phyloP scores from a whole-genome alignment of 352 stramenopile species.

The Elongisporangium undulatum region DNA sequence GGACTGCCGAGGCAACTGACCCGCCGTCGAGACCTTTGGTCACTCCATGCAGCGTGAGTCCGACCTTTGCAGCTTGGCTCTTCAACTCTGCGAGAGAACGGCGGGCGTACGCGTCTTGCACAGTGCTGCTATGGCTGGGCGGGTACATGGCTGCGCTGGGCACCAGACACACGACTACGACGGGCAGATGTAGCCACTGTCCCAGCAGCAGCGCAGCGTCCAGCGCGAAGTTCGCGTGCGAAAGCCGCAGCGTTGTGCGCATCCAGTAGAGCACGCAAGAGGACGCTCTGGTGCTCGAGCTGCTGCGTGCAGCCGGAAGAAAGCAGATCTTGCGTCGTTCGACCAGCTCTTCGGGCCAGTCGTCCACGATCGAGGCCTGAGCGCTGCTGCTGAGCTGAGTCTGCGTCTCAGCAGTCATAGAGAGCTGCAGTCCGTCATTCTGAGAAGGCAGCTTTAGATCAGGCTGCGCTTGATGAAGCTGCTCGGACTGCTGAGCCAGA shows the following conservation, averaged over 20 bases:
- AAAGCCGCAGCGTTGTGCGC: conserved; percentile 50
- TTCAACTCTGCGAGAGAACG: conserved; percentile 50
- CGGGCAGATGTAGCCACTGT: conserved; percentile 29
- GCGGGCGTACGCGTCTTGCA: conserved; percentile 49
- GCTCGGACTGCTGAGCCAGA: neutral
- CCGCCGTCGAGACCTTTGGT: conserved; percentile 8
- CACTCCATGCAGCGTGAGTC: conserved; percentile 42
- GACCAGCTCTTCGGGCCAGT: conserved; percentile 45
- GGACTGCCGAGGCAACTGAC: conserved; percentile 14
- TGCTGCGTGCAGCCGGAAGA: conserved; percentile 10
- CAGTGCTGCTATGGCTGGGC: conserved; percentile 43
- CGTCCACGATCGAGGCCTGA: conserved; percentile 20
- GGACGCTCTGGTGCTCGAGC: conserved; percentile 2
- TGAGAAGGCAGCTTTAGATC: neutral
- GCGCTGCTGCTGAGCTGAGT: neutral
- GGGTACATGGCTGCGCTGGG: conserved; percentile 46
- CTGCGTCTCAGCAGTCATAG: conserved; percentile 9
- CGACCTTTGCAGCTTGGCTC: conserved; percentile 27
- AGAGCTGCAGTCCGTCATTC: conserved; percentile 1
- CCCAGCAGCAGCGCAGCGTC: conserved; percentile 41
- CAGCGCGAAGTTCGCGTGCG: conserved; percentile 59
- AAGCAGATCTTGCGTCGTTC: conserved; percentile 42
- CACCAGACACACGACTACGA: conserved; percentile 44
- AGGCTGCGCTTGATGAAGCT: neutral
- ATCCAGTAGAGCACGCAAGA: conserved; percentile 66